phyloP scores from a whole-genome alignment of 2,329 filamentous ascomycete genomes.

The Blastomyces silverae region DNA sequence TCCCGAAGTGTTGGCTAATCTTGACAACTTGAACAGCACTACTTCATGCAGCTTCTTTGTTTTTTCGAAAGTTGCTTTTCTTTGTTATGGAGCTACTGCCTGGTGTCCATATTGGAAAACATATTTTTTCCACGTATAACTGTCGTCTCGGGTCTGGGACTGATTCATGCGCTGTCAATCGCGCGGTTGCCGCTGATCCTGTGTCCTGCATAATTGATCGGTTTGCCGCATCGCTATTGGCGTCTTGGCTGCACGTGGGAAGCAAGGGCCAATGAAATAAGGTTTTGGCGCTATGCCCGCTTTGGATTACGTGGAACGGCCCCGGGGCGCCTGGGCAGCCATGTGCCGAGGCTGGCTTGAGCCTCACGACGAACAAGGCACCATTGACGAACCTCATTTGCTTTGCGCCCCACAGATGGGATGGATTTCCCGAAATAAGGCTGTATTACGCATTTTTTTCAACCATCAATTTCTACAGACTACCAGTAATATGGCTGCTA shows the following conservation, averaged over 20 bases:
- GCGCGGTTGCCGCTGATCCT: neutral
- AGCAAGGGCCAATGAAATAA: neutral
- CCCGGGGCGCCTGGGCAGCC: neutral
- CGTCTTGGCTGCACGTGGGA: slow-evolving; percentile 8
- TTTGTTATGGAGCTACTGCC: neutral
- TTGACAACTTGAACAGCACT: neutral
- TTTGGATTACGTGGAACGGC: neutral
- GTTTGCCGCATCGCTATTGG: neutral
- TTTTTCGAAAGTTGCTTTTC: neutral
- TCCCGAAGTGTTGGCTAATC: neutral
- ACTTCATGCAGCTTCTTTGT: neutral
- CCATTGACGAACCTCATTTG: too few relatives aligned
- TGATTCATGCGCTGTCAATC: neutral
- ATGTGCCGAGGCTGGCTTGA: too few relatives aligned
- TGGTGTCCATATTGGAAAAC: neutral
- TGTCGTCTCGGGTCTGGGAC: neutral
- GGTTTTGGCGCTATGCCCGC: slow-evolving; percentile 4
- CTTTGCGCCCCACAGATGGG: neutral
- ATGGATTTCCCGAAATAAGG: neutral
- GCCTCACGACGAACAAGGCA: too few relatives aligned
- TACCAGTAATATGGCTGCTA: neutral
- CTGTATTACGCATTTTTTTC: neutral
- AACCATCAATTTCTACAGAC: neutral
- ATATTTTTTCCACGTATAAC: neutral
- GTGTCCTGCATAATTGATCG: too few relatives aligned